These are phyloP conservation scores for Candida maltosa DNA, from an alignment of 805 yeast species.

Conservation along the genomic window DNA sequence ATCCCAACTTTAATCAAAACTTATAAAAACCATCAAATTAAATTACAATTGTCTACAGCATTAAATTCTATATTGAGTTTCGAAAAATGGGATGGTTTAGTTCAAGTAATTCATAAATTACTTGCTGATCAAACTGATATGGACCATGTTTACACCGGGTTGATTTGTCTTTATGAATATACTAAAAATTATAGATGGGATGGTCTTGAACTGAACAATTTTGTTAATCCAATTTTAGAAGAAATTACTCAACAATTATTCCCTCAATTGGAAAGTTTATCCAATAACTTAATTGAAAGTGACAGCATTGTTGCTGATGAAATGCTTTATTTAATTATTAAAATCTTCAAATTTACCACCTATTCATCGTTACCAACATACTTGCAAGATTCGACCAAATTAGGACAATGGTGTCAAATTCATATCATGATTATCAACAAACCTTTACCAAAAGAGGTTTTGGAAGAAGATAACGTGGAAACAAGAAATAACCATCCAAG, in stretches of 20 bases:
- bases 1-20: slow-evolving; percentile 39
- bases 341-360: slow-evolving; percentile 39
- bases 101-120: slow-evolving; percentile 36
- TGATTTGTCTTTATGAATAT: slow-evolving; percentile 39
- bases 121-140: slow-evolving; percentile 25
- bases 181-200: slow-evolving; percentile 39
- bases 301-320: slow-evolving; percentile 18
- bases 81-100: slow-evolving; percentile 44
- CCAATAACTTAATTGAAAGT: slow-evolving; percentile 22
- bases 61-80: slow-evolving; percentile 50
- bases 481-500: slow-evolving; percentile 37
- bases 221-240: slow-evolving; percentile 37
- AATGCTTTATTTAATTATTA: slow-evolving; percentile 38
- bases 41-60: slow-evolving; percentile 57
- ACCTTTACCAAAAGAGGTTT: slow-evolving; percentile 33
- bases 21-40: slow-evolving; percentile 33
- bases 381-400: slow-evolving; percentile 29
- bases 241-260: slow-evolving; percentile 32
- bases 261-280: slow-evolving; percentile 33
- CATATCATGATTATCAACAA: slow-evolving; percentile 37
- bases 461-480: slow-evolving; percentile 29
- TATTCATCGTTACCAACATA: slow-evolving; percentile 36
- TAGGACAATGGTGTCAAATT: slow-evolving; percentile 40
- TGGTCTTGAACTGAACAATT: slow-evolving; percentile 41
- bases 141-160: slow-evolving; percentile 38